A percentile compares a stretch with the other conserved stretches of the same genome.
Evolutionary conservation across 331 rosid species (phyloP).

Genomic region (Telfairia occidentalis): DNA sequence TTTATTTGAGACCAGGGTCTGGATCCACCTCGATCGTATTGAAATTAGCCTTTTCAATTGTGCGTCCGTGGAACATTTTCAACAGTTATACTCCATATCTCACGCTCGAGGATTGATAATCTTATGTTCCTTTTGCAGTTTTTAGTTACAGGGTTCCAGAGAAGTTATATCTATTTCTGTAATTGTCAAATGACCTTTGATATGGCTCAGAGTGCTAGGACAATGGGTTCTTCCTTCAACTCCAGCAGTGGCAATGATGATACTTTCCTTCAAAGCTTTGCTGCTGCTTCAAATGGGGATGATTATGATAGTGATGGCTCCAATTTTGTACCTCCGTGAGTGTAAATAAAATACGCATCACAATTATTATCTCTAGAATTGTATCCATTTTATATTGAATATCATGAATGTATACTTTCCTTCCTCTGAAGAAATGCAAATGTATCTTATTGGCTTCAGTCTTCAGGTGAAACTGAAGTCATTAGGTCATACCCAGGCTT

Average conservation of each 20-base stretch:
- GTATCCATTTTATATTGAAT: background rate
- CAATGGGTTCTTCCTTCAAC: conserved; percentile 46
- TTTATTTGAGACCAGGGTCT: background rate
- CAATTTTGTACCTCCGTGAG: conserved; percentile 77
- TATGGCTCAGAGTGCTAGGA: conserved; percentile 58
- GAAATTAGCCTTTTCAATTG: background rate
- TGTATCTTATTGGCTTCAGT: background rate
- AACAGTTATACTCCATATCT: background rate
- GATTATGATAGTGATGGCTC: conserved; percentile 67
- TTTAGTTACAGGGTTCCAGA: background rate
- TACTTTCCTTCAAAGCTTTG: conserved; percentile 31
- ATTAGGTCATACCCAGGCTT: background rate
- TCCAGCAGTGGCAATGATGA: conserved; percentile 52
- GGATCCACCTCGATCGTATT: background rate
- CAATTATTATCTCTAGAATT: background rate
- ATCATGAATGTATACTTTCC: background rate
- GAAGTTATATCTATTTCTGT: background rate
- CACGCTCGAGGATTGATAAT: background rate
- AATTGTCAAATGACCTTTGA: conserved; percentile 47
- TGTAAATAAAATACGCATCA: background rate
- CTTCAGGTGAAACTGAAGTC: background rate
- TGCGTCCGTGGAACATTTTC: background rate
- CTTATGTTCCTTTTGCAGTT: background rate
- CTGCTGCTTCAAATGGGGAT: conserved; percentile 41
- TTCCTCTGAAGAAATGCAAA: background rate